Base-by-base conservation (phyloP, 2,329 filamentous ascomycete species). In the Cladorrhinum sp. region DNA sequence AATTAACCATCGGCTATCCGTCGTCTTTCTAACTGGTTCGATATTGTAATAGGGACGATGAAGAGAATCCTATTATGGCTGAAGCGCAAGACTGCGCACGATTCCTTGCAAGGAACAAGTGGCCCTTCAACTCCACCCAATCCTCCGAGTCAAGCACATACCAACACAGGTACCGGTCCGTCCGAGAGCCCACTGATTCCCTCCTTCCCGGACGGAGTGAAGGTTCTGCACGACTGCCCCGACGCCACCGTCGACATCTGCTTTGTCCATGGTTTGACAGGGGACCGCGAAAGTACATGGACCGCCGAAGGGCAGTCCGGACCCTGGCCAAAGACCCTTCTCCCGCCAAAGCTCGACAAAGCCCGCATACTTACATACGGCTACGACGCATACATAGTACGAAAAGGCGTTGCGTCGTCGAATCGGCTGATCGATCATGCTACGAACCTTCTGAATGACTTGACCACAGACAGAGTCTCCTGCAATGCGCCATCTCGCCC, bases 221-320 rank as follows among this genome's bases (percentile, higher is more conserved):
- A 62, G 24, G 61, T 64, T 18, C 49, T 58, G 50, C 56, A 62
- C 58, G 59, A 63, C 45, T 59, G 62, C 41, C 25, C 60, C 25
- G 59, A 62, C 12, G 64, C 64, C n/a, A 29, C 20, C 1, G 58
- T 68, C 41, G 67, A 69, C 45, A 64, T 77, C 20, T 73, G 75
- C 57, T 78, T 78, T 56, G 62, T 79, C 24, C 77, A 79, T 49
- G 76, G 77, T 4, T 65, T 79, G 10, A 74, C 69, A 1, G 77
- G 77, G 1, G 66, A 76, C 58, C 72, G 75, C 1, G 70, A 74
- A 4, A 68, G 57, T 2, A 77, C 75, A 2, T 79, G 76, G 77
- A 76, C 71, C 7, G 71, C 70, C 5, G 38, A 64, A 0, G 68
- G 66, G 2, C 64, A 59, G 29, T 59, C 62, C n/a, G 52, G 51